These are phyloP conservation scores for Astrothelium macrocarpum DNA, from an alignment of 495 filamentous ascomycete species.

Conservation along the genomic window DNA sequence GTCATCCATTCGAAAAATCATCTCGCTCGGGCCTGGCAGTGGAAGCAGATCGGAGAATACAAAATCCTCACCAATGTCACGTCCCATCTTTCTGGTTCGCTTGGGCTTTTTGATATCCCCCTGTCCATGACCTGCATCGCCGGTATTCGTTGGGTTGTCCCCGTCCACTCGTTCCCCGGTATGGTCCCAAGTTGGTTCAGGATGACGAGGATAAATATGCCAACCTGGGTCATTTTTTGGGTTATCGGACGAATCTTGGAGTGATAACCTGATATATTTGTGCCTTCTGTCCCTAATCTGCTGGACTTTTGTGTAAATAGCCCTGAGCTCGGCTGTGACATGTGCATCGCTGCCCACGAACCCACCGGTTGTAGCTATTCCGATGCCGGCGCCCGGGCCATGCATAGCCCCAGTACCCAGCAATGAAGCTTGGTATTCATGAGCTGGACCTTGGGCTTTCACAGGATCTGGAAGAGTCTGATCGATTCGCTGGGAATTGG, in stretches of 20 bases:
- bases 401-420: slow-evolving; percentile 42
- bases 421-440: slow-evolving; percentile 39
- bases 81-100: slow-evolving; percentile 64
- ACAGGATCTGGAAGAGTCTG: slow-evolving; percentile 38
- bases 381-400: slow-evolving; percentile 43
- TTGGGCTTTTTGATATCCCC: slow-evolving; percentile 13
- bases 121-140: neutral
- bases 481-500: slow-evolving; percentile 28
- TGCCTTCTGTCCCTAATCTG: slow-evolving; percentile 73
- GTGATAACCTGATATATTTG: slow-evolving; percentile 80
- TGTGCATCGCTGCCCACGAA: slow-evolving; percentile 53
- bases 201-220: slow-evolving; percentile 83
- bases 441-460: slow-evolving; percentile 36
- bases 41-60: slow-evolving; percentile 66
- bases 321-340: slow-evolving; percentile 68
- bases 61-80: slow-evolving; percentile 88
- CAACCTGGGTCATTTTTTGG: slow-evolving; percentile 76
- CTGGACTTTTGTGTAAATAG: slow-evolving; percentile 81
- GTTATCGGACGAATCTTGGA: slow-evolving; percentile 71
- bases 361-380: slow-evolving; percentile 35
- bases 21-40: slow-evolving; percentile 57
- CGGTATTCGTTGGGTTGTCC: slow-evolving; percentile 25
- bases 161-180: slow-evolving; percentile 42
- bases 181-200: slow-evolving; percentile 80
- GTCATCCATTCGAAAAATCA: slow-evolving; percentile 66